Conservation (phyloP, 2,329 filamentous ascomycete genomes). For the Dactylonectria estremocensis region DNA sequence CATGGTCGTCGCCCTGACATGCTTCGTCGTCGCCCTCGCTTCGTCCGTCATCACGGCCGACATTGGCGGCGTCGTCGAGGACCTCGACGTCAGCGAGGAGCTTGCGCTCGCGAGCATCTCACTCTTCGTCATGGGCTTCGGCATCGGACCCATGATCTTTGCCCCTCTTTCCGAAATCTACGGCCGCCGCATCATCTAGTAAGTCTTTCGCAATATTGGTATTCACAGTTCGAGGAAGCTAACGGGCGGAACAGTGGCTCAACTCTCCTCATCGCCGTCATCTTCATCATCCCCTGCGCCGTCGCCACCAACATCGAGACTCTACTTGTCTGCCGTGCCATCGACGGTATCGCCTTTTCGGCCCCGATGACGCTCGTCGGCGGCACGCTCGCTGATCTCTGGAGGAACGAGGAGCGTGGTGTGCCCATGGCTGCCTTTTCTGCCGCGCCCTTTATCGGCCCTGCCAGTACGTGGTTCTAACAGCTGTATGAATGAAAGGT, state of each 20-base stretch:
- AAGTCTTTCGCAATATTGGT: conserved; percentile 40
- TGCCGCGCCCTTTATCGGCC: conserved; percentile 86
- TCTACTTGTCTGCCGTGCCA: conserved; percentile 81
- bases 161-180: conserved; percentile 84
- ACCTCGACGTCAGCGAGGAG: conserved; percentile 80
- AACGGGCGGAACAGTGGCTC: conserved; percentile 56
- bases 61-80: conserved; percentile 72
- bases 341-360: conserved; percentile 88
- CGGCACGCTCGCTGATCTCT: conserved; percentile 87
- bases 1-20: conserved; percentile 84
- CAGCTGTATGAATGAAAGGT: background rate
- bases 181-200: conserved; percentile 81
- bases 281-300: conserved; percentile 87
- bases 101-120: conserved; percentile 81
- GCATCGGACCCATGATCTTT: conserved; percentile 84
- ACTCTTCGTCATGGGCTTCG: conserved; percentile 87
- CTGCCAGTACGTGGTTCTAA: conserved; percentile 67
- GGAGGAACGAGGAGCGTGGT: conserved; percentile 86
- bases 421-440: conserved; percentile 91
- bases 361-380: conserved; percentile 90
- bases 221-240: conserved; percentile 1
- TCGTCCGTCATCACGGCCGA: conserved; percentile 86
- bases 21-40: conserved; percentile 80
- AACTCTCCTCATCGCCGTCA: conserved; percentile 78
- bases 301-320: conserved; percentile 83